These are phyloP conservation scores for Graphiopsis chlorocephala DNA, from an alignment of 2,329 filamentous ascomycete species.

Conservation along the genomic window DNA sequence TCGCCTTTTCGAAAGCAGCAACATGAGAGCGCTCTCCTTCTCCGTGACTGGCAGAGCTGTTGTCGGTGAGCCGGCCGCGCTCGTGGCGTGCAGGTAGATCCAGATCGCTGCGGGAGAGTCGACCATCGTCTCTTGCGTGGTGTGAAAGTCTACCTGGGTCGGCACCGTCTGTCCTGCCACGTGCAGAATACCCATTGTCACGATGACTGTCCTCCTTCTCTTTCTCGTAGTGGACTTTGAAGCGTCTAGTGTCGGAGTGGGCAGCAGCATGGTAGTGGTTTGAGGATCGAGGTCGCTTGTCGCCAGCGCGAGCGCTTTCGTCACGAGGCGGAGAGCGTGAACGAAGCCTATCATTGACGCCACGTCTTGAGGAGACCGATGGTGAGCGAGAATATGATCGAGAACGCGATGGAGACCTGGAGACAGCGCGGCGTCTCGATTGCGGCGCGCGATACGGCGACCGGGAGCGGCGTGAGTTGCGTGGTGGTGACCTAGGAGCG, in stretches of 20 bases:
- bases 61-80: background rate
- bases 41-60: background rate
- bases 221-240: constrained; percentile 61
- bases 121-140: background rate
- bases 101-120: background rate
- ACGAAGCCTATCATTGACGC: constrained; percentile 16
- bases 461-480: constrained; percentile 42
- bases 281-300: constrained; percentile 66
- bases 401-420: constrained; percentile 57
- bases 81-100: constrained; percentile 5
- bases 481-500: constrained; percentile 25
- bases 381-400: constrained; percentile 31
- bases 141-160: background rate
- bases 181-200: background rate
- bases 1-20: background rate
- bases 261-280: constrained; percentile 51
- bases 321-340: constrained; percentile 20
- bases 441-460: constrained; percentile 49
- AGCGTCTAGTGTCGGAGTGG: constrained; percentile 58
- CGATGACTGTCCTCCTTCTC: background rate
- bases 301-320: constrained; percentile 40
- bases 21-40: background rate
- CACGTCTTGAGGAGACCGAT: constrained; percentile 36
- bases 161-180: background rate
- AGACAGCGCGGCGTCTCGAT: constrained; percentile 35